phyloP scores from a whole-genome alignment of 208 protist genomes.

The Borovskyia barvae region DNA sequence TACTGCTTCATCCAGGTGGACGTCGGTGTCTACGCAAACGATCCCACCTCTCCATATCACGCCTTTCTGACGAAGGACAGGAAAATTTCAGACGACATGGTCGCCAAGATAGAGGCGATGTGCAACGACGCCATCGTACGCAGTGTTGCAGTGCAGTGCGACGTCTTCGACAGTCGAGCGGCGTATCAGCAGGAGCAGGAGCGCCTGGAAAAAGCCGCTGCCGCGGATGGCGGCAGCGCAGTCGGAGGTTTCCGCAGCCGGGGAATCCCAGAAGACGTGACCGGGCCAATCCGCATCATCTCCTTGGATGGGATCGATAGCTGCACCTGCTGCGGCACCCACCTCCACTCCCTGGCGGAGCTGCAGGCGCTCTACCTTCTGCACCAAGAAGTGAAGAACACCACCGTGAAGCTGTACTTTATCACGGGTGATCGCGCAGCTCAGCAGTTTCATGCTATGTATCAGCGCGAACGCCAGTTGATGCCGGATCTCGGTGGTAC shows the following conservation, averaged over 20 bases:
- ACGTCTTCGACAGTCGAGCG: constrained; percentile 45
- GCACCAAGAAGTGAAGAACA: constrained; percentile 79
- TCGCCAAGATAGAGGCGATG: constrained; percentile 43
- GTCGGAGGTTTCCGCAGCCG: constrained; percentile 52
- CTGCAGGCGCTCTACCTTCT: constrained; percentile 75
- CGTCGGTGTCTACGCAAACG: constrained; percentile 24
- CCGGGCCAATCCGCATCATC: constrained; percentile 77
- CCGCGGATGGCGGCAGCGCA: constrained; percentile 7
- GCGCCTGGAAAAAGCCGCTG: constrained; percentile 1
- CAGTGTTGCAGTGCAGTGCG: constrained; percentile 41
- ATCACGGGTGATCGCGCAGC: constrained; percentile 65
- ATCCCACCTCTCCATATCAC: constrained; percentile 18
- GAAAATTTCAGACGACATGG: constrained; percentile 50
- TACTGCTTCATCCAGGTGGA: constrained; percentile 75
- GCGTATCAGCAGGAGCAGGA: constrained; percentile 40
- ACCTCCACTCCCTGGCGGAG: constrained; percentile 63
- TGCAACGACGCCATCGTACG: constrained; percentile 65
- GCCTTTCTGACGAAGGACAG: constrained; percentile 44
- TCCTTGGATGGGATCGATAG: constrained; percentile 64
- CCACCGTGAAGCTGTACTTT: constrained; percentile 79
- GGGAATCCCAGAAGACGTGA: constrained; percentile 72
- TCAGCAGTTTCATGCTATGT: constrained; percentile 51
- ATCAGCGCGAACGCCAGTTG: constrained; percentile 58
- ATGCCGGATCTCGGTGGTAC: constrained; percentile 62
- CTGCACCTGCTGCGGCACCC: constrained; percentile 89